A percentile compares a stretch with the other conserved stretches of the same genome.
Evolutionary conservation across 1,139 yeast genomes (phyloP).

Genomic region (Pichia sp.): DNA sequence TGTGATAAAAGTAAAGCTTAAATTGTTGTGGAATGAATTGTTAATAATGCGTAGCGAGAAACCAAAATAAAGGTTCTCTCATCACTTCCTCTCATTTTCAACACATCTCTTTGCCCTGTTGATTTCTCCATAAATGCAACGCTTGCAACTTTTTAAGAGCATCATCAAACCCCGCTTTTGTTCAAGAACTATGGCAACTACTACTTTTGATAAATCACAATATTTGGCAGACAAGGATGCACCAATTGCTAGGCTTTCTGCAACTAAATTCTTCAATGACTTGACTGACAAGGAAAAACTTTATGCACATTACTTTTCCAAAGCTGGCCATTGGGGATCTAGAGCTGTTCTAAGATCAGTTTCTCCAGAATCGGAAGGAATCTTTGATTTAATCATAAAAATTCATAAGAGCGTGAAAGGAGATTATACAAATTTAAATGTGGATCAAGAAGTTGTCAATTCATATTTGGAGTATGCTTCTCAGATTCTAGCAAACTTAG

Average conservation of each 20-base stretch:
- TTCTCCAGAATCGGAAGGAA: constrained; percentile 72
- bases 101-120: neutral
- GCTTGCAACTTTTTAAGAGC: neutral
- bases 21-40: too few species aligned
- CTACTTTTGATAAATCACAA: constrained; percentile 17
- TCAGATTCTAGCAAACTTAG: constrained; percentile 72
- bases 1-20: too few species aligned
- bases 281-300: constrained; percentile 47
- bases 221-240: constrained; percentile 41
- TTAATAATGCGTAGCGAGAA: too few species aligned
- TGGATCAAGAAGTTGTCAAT: constrained; percentile 33
- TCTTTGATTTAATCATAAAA: constrained; percentile 58
- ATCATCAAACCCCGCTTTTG: neutral
- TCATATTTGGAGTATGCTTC: constrained; percentile 69
- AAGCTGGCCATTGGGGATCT: constrained; percentile 79
- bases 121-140: neutral
- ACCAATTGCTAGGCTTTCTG: constrained; percentile 38
- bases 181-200: constrained; percentile 13
- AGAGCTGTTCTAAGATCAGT: constrained; percentile 75
- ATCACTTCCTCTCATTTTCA: too few species aligned
- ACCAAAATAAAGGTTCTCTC: too few species aligned
- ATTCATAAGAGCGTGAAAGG: constrained; percentile 47
- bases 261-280: constrained; percentile 40
- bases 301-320: constrained; percentile 76
- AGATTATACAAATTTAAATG: constrained; percentile 38